These are phyloP conservation scores for Fusarium coffeatum DNA, from an alignment of 2,329 filamentous ascomycete species.

Conservation along the genomic window DNA sequence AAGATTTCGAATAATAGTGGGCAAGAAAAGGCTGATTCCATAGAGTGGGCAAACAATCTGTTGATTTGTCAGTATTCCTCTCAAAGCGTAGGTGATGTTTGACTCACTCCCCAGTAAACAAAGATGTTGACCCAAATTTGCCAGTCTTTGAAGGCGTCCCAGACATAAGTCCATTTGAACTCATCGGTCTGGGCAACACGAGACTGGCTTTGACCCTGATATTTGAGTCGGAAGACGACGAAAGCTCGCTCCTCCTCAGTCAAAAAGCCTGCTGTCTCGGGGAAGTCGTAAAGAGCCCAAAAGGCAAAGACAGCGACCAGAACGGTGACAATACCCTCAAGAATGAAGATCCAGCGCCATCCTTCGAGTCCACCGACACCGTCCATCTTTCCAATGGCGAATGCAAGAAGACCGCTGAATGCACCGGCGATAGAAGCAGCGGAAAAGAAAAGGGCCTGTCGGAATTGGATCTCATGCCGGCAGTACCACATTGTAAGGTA, in stretches of 20 bases:
- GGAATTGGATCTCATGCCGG: slow-evolving; percentile 65
- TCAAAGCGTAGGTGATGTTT: fast-evolving
- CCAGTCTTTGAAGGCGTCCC: slow-evolving; percentile 80
- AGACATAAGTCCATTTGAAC: slow-evolving; percentile 80
- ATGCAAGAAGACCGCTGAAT: slow-evolving; percentile 78
- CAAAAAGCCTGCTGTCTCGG: slow-evolving; percentile 80
- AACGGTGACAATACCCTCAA: slow-evolving; percentile 77
- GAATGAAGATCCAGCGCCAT: slow-evolving; percentile 75
- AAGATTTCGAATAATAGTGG: slow-evolving; percentile 71
- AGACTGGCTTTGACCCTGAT: slow-evolving; percentile 60
- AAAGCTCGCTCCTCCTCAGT: slow-evolving; percentile 76
- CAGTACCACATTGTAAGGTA: slow-evolving; percentile 70
- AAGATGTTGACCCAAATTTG: slow-evolving; percentile 75
- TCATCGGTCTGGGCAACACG: slow-evolving; percentile 74
- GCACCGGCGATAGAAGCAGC: slow-evolving; percentile 83
- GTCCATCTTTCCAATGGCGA: slow-evolving; percentile 76
- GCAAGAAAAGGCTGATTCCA: slow-evolving; percentile 69
- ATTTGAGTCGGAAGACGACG: slow-evolving; percentile 76
- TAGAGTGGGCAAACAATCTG: slow-evolving; percentile 66
- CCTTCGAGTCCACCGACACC: slow-evolving; percentile 69
- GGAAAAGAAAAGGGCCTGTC: slow-evolving; percentile 82
- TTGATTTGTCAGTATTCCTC: not conserved
- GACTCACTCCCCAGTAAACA: slow-evolving; percentile 72
- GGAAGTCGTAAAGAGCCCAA: slow-evolving; percentile 83
- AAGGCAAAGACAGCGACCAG: slow-evolving; percentile 74